Evolutionary conservation across 73 alveolate species (phyloP), one percentile per base, ranked within the genome.

Genomic region (Durusdinium trenchii): DNA sequence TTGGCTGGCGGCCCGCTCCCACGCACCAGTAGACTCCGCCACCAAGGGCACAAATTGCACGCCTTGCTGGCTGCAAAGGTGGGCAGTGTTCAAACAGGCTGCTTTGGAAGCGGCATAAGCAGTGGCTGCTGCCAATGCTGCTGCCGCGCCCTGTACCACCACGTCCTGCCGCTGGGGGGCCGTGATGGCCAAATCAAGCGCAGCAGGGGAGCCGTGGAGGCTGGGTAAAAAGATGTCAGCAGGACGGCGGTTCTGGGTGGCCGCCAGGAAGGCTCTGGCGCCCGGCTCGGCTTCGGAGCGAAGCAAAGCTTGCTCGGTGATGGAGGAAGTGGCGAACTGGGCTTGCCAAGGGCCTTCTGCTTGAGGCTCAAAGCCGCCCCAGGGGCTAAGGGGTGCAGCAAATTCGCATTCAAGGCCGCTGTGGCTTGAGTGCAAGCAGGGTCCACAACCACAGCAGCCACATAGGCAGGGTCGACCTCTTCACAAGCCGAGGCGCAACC

Each of bases 121-220:
- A 32, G 18, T 30, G 61, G 87, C 87, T 7, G 38, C 87, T 1
- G 38, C 61, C 6, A 18, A 40, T 12, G 87, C 87, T 47, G 48
- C 38, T 61, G 35, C 60, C 36, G 61, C 32, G 47, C 40, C 61
- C 87, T 78, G 87, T 38, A 38, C 87, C 40, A 78, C 61, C 6
- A 5, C 43, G 12, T 78, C 87, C 60, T 78, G 87, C 51, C 87
- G 87, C 87, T 78, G 87, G 57, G 87, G 57, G 42, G 87, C 87
- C 87, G 61, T 78, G 16, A 78, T 23, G 87, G 62, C 87, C 61
- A 78, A 45, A 38, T 78, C 62, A 30, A 78, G 51, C 7, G 87
- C 61, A 38, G 51, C 87, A 78, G 84, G 84, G 9, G 84, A 23
- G 3, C 84, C 84, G 50, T 36, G 50, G 51, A 35, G 50, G 14